These are phyloP conservation scores for Gamsiella multidivaricata DNA, from an alignment of 192 early-diverging fungal species.

Conservation along the genomic window DNA sequence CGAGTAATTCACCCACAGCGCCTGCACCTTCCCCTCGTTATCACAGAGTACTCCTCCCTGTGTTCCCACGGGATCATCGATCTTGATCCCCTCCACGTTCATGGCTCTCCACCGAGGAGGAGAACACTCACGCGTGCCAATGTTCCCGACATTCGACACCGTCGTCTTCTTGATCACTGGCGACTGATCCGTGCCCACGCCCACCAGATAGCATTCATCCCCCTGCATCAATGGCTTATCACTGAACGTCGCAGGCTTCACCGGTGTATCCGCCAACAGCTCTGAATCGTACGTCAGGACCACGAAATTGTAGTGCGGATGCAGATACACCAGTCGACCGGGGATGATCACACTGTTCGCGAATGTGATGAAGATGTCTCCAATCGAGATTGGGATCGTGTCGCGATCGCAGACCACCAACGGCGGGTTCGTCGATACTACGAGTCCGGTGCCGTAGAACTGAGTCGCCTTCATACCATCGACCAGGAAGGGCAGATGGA, in stretches of 20 bases:
- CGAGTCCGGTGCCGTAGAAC: slow-evolving; percentile 79
- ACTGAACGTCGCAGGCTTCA: slow-evolving; percentile 71
- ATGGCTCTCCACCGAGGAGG: slow-evolving; percentile 73
- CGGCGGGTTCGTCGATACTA: slow-evolving; percentile 81
- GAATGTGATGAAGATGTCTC: slow-evolving; percentile 86
- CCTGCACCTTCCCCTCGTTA: slow-evolving; percentile 65
- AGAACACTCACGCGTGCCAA: slow-evolving; percentile 74
- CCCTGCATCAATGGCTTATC: slow-evolving; percentile 70
- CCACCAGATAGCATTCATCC: slow-evolving; percentile 67
- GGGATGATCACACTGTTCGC: slow-evolving; percentile 91
- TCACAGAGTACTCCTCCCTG: slow-evolving; percentile 78
- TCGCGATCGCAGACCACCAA: slow-evolving; percentile 86
- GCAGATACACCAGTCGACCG: slow-evolving; percentile 81
- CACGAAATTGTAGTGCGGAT: slow-evolving; percentile 91
- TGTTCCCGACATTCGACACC: slow-evolving; percentile 69
- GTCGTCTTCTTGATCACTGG: slow-evolving; percentile 70
- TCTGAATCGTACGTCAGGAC: slow-evolving; percentile 84
- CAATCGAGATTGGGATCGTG: slow-evolving; percentile 81
- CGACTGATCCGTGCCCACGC: slow-evolving; percentile 63
- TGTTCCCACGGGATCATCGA: slow-evolving; percentile 72
- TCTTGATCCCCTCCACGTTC: slow-evolving; percentile 70
- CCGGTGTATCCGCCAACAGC: slow-evolving; percentile 80
- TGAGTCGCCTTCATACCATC: slow-evolving; percentile 80
- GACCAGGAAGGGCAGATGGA: slow-evolving; percentile 82
- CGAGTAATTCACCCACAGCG: slow-evolving; percentile 77